Evolutionary conservation across 2,329 filamentous ascomycete genomes (phyloP).

Genomic region (Biscogniauxia sp.): DNA sequence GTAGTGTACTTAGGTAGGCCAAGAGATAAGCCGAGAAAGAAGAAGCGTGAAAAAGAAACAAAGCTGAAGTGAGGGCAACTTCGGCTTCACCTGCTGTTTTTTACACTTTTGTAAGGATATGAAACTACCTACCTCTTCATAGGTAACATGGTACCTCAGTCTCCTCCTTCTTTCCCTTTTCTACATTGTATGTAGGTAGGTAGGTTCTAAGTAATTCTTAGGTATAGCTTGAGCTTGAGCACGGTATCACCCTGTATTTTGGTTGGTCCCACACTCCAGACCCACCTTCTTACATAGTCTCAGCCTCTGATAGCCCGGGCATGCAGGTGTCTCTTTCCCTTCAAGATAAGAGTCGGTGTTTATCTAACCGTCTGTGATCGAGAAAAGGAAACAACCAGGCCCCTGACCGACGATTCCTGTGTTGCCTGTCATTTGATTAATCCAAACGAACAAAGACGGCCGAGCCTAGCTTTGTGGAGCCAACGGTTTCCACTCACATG

Average conservation of each 20-base stretch:
- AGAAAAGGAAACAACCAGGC: background rate
- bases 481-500: background rate
- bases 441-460: background rate
- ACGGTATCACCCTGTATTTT: no score
- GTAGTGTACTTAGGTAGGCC: no score
- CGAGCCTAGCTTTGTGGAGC: background rate
- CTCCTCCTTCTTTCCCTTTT: no score
- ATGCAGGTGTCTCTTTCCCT: background rate
- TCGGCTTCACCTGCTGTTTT: background rate
- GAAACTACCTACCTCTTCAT: no score
- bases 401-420: background rate
- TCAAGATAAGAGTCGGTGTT: background rate
- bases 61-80: background rate
- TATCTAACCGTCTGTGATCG: background rate
- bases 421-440: background rate
- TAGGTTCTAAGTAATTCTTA: no score
- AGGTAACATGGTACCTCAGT: no score
- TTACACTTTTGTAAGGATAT: background rate
- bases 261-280: no score
- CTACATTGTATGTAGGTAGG: no score
- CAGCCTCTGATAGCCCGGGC: background rate
- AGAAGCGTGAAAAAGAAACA: background rate
- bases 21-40: background rate
- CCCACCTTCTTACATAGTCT: background rate
- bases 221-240: no score